Evolutionary conservation across 1,284 basidiomycete species (phyloP), one percentile per base, ranked within the genome.

Genomic region (Tilletia caries): DNA sequence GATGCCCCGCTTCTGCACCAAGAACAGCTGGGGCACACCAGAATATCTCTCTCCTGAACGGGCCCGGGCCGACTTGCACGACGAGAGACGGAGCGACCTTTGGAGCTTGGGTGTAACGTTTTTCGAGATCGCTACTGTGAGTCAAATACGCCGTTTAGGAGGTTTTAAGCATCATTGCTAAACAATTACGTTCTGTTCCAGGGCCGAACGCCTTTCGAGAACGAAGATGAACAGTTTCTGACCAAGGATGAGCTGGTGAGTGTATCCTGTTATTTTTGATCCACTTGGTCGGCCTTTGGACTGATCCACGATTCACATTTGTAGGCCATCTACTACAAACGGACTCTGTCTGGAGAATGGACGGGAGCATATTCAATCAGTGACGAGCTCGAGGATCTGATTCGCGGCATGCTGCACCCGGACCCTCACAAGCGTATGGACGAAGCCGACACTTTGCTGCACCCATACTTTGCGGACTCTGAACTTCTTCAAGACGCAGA

Each of bases 71-170:
- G 70, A 65, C 10, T 46, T 71, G 13, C 78, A 80, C 58, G 78
- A 80, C 43, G 78, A 78, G 68, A 64, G 78, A 4, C 68, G 71
- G 50, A 68, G 73, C 29, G 78, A 80, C 62, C 69, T 79, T 29
- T 80, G 78, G 78, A 71, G 75, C 13, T 71, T 80, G 1, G 78
- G 78, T 41, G 78, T 79, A 54, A 75, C 76, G 10, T 79, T 78
- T 60, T 80, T 79, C 66, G 78, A 80, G 71, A 80, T 80, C 62
- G 70, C 73, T 23, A 75, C 75, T 0, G 58, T 62, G 18, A 62
- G 58, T 62, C 37, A 10, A 15, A 10, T 15, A 41, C 15, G 37
- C 2, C 15, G 8, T 15, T 41, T 41, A 15, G 15, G 8, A 41
- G 10, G 37, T 41, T 41, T 15, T 41, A 41, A 15, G 37, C n/a